phyloP scores from a whole-genome alignment of 2,329 filamentous ascomycete genomes.

The Coniella vitis region DNA sequence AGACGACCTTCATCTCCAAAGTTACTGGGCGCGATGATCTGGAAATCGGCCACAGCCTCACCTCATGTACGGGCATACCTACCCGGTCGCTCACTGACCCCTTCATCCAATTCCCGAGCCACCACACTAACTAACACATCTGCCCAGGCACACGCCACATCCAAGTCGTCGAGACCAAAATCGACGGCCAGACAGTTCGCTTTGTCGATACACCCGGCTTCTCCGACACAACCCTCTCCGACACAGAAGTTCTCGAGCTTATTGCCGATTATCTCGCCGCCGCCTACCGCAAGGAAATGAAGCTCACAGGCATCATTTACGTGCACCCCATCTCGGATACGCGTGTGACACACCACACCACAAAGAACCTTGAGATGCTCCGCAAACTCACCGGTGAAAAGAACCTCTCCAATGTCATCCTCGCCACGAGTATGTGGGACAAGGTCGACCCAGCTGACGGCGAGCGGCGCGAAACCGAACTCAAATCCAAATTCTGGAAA shows the following conservation, averaged over 20 bases:
- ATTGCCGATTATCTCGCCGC: slow-evolving; percentile 32
- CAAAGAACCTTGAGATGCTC: slow-evolving; percentile 37
- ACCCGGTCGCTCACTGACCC: background rate
- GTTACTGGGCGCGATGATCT: slow-evolving; percentile 26
- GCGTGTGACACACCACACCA: slow-evolving; percentile 32
- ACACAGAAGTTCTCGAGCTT: slow-evolving; percentile 36
- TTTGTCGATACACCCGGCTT: slow-evolving; percentile 43
- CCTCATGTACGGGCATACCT: slow-evolving; percentile 24
- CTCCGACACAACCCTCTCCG: slow-evolving; percentile 35
- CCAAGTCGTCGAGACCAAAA: slow-evolving; percentile 22
- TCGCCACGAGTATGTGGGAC: slow-evolving; percentile 39
- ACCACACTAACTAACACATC: background rate
- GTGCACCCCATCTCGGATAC: slow-evolving; percentile 36
- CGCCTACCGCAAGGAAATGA: slow-evolving; percentile 25
- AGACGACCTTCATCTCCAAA: slow-evolving; percentile 31
- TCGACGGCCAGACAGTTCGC: slow-evolving; percentile 23
- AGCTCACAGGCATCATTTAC: slow-evolving; percentile 38
- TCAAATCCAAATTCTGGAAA: slow-evolving; percentile 32
- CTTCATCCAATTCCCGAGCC: background rate
- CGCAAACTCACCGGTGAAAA: slow-evolving; percentile 35
- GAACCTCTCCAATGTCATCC: slow-evolving; percentile 31
- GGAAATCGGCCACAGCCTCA: slow-evolving; percentile 27
- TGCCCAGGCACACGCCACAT: slow-evolving; percentile 25
- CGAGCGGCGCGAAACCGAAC: slow-evolving; percentile 22
- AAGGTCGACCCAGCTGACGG: slow-evolving; percentile 24